These are phyloP conservation scores for Fragaria iinumae DNA, from an alignment of 306 rosid genomes.

Conservation along the genomic window DNA sequence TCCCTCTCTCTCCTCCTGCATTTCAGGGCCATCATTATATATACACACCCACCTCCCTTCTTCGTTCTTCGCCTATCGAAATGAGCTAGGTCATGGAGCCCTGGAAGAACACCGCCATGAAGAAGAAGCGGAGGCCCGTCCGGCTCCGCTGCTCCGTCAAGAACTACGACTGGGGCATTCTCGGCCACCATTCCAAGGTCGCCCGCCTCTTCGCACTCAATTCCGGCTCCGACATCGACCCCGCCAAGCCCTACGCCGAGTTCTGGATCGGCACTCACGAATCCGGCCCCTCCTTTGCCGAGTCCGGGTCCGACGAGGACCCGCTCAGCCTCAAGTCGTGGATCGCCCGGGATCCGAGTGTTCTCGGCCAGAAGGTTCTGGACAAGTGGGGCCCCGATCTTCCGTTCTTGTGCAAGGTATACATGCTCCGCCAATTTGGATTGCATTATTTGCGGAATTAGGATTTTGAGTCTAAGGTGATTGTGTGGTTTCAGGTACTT, in stretches of 20 bases:
- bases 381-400: conserved; percentile 41
- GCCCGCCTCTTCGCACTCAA: conserved; percentile 37
- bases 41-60: neutral
- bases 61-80: neutral
- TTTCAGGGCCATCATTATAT: neutral
- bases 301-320: conserved; percentile 8
- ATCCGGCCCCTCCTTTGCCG: conserved; percentile 33
- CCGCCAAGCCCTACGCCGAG: conserved; percentile 34
- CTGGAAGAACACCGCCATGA: conserved; percentile 11
- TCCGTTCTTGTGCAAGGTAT: conserved; percentile 39
- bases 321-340: conserved; percentile 34
- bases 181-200: conserved; percentile 33
- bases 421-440: too few relatives aligned
- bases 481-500: conserved; percentile 31
- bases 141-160: conserved; percentile 36
- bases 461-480: neutral
- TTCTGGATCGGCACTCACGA: conserved; percentile 47
- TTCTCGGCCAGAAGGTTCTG: conserved; percentile 36
- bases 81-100: conserved; percentile 20
- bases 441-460: neutral
- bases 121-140: conserved; percentile 21
- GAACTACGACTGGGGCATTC: conserved; percentile 41
- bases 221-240: conserved; percentile 33
- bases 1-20: neutral
- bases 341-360: conserved; percentile 31